These are phyloP conservation scores for Diphasiastrum complanatum DNA, from an alignment of 83 land plant genomes.

Conservation along the genomic window DNA sequence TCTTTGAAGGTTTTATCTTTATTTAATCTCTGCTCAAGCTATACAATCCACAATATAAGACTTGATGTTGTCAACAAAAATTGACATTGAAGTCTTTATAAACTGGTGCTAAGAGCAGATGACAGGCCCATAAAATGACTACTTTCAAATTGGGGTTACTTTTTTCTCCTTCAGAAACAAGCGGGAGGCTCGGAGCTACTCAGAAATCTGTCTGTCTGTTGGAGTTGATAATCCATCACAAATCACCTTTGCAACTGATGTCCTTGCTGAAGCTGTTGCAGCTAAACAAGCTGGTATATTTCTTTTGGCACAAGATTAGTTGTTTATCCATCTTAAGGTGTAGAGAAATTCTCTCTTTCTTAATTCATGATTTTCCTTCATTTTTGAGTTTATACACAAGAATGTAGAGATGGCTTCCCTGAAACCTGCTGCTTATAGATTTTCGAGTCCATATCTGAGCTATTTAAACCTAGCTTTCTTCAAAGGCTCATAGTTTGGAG, in stretches of 20 bases:
- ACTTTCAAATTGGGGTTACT: background rate
- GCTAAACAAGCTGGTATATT: conserved; percentile 86
- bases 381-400: no score
- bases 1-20: background rate
- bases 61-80: no score
- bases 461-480: no score
- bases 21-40: no score
- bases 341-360: background rate
- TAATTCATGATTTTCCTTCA: background rate
- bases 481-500: no score
- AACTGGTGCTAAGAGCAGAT: background rate
- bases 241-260: conserved; percentile 91
- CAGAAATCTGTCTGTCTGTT: conserved; percentile 65
- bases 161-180: conserved; percentile 52
- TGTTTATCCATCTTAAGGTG: background rate
- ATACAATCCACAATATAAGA: no score
- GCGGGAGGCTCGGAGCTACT: conserved; percentile 78
- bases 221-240: conserved; percentile 86
- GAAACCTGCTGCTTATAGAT: no score
- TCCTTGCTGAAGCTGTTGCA: conserved; percentile 90
- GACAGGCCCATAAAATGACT: background rate
- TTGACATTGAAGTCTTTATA: conserved; percentile 1
- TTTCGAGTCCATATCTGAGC: no score
- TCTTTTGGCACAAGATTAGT: background rate
- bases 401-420: background rate